Conservation (phyloP, 148 eudicot genomes). For the Bassia scoparia region DNA sequence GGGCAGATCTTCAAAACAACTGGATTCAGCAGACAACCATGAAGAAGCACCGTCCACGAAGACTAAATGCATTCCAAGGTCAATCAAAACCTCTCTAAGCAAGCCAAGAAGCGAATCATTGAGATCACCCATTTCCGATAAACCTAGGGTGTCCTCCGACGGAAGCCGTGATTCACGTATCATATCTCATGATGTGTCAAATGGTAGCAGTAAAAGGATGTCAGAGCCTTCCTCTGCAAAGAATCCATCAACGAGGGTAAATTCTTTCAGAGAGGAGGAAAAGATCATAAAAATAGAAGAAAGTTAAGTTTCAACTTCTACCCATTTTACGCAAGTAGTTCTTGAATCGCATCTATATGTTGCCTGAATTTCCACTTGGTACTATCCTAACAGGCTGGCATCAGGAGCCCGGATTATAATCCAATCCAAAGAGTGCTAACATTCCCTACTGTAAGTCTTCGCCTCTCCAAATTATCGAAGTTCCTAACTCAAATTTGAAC, state of each 20-base stretch:
- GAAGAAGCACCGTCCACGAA: slow-evolving; percentile 42
- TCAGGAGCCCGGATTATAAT: slow-evolving; percentile 93
- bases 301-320: slow-evolving; percentile 59
- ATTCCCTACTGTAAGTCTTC: not conserved
- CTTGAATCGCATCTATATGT: slow-evolving; percentile 11
- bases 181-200: slow-evolving; percentile 38
- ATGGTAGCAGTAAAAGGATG: slow-evolving; percentile 58
- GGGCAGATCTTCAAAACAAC: slow-evolving; percentile 38
- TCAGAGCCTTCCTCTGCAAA: slow-evolving; percentile 45
- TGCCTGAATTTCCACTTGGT: slow-evolving; percentile 33
- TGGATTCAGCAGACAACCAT: slow-evolving; percentile 36
- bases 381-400: slow-evolving; percentile 75
- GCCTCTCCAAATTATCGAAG: not conserved
- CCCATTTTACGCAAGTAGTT: slow-evolving; percentile 4
- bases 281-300: slow-evolving; percentile 76
- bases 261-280: slow-evolving; percentile 49
- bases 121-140: slow-evolving; percentile 81
- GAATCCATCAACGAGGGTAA: slow-evolving; percentile 32
- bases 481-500: not conserved
- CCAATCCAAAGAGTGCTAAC: slow-evolving; percentile 49
- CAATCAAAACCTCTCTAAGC: slow-evolving; percentile 56
- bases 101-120: slow-evolving; percentile 69
- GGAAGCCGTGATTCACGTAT: slow-evolving; percentile 42
- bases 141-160: slow-evolving; percentile 64
- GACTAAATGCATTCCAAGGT: slow-evolving; percentile 66